Base-by-base conservation (phyloP, 176 grass and related monocot genomes). In the Areca catechu region DNA sequence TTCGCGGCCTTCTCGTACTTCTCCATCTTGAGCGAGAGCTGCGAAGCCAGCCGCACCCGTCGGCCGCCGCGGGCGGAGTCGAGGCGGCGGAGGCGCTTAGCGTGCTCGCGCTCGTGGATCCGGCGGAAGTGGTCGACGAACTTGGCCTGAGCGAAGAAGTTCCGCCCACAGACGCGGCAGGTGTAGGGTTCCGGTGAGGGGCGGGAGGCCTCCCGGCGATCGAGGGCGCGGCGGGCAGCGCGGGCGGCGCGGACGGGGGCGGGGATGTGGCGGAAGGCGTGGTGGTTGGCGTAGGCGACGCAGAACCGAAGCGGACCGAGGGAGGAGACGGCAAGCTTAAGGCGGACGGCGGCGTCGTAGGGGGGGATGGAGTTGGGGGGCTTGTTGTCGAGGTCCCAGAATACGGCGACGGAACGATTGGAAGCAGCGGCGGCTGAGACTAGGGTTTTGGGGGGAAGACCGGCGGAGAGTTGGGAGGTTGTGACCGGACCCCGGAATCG, bases 1-100 rank as follows among this genome's bases (percentile, higher is more conserved):
- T 68, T 79, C 16, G 82, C 67, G 22, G 86, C 78, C 78, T 82
- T 90, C 66, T 68, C 43, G 68, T 85, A 90, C 71, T 81, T 90
- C 71, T 79, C 50, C 71, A 90, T 55, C 70, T 90, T 90, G 60
- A 82, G 63, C 20, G 86, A 68, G 22, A 90, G 78, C 61, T 58
- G 72, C 7, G 62, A 67, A 48, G 71, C 71, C 70, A 90, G 86
- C 62, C 74, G 70, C 62, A 54, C 74, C 53, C 74, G 74, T 53
- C 71, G 74, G 58, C 57, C 78, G 16, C 73, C 20, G 69, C 75
- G 76, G 71, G 71, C 49, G 17, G 74, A 85, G 0, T 81, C 74
- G 63, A 85, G 62, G 53, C 86, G 81, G 10, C 62, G 62, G 54
- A 82, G 81, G 24, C 57, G 70, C 57, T 72, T 72, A 48, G 59